Evolutionary conservation across 768 basidiomycete genomes (phyloP), one percentile per base, ranked within the genome.

Genomic region (Termitomyces sp.): DNA sequence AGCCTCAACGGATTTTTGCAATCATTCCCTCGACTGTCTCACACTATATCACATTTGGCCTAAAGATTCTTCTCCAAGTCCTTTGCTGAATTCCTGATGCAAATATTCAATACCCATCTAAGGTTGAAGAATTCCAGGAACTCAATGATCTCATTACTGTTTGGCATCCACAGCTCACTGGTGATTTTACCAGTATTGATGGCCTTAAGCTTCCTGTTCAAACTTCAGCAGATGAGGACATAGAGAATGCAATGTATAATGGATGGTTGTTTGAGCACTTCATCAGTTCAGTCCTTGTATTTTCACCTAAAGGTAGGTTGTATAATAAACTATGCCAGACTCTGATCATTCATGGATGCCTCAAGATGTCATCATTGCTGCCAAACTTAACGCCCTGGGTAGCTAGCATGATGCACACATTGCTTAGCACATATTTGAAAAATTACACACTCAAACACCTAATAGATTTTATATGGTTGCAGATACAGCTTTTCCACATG

Each of bases 191-290:
- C 4, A 73, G 68, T 20, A 76, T 81, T 13, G 76, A 81, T 73
- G 77, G 80, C 0, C 62, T 80, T 0, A 77, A 76, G 51, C 65
- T 81, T 18, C 67, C 70, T 2, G 70, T 74, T 0, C 71, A 79
- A 58, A 71, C 69, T 8, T 76, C 76, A 0, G 66, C 69, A 40
- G 76, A 82, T 67, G 60, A 65, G 1, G 75, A 78, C 2, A 70
- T 81, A 28, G 78, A 81, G 64, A 83, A 83, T 67, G 71, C 75
- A 7, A 81, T 76, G 11, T 82, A 74, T 62, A 81, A 80, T 70
- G 75, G 78, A 0, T 83, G 79, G 80, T 53, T 76, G 0, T 70
- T 70, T 32, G 72, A 73, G 4, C 79, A 82, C 60, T 79, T 69
- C 61, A 63, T 78, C 3, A 81, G 73, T 57, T 71, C 57, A 62